A percentile compares a stretch with the other conserved stretches of the same genome.
phyloP scores from a whole-genome alignment of 192 early-diverging fungal species.

The Cetraspora pellucida region DNA sequence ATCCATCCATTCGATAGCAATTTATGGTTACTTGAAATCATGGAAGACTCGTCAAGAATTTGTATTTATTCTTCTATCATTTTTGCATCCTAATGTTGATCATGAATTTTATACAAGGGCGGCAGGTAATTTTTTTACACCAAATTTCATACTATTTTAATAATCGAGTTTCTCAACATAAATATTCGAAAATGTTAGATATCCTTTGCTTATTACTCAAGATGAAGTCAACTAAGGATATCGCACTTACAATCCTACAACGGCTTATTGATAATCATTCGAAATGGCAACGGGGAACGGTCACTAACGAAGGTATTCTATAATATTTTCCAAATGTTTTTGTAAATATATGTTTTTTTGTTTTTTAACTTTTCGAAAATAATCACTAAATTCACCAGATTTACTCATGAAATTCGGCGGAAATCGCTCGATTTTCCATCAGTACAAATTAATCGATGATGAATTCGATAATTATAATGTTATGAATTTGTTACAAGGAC shows the following conservation, averaged over 20 bases:
- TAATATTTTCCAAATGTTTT: neutral
- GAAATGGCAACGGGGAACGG: constrained; percentile 7
- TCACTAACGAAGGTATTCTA: constrained; percentile 19
- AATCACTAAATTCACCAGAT: neutral
- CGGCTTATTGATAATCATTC: constrained; percentile 12
- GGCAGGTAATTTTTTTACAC: neutral
- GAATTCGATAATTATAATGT: neutral
- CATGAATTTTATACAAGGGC: constrained; percentile 13
- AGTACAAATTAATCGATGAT: neutral
- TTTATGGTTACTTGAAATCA: constrained; percentile 1
- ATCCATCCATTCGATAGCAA: neutral
- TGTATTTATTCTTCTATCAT: neutral
- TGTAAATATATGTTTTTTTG: neutral
- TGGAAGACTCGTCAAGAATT: constrained; percentile 10
- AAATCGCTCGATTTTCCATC: constrained; percentile 2
- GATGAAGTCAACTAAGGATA: constrained; percentile 2
- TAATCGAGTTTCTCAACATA: neutral
- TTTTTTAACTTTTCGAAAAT: neutral
- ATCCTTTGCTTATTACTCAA: constrained; percentile 19
- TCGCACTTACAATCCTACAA: neutral
- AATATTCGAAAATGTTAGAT: neutral
- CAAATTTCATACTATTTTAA: neutral
- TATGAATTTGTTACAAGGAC: neutral
- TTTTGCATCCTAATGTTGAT: constrained; percentile 26
- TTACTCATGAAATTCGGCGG: constrained; percentile 23